phyloP scores from a whole-genome alignment of 352 stramenopile genomes.

The Blastocystis sp. region DNA sequence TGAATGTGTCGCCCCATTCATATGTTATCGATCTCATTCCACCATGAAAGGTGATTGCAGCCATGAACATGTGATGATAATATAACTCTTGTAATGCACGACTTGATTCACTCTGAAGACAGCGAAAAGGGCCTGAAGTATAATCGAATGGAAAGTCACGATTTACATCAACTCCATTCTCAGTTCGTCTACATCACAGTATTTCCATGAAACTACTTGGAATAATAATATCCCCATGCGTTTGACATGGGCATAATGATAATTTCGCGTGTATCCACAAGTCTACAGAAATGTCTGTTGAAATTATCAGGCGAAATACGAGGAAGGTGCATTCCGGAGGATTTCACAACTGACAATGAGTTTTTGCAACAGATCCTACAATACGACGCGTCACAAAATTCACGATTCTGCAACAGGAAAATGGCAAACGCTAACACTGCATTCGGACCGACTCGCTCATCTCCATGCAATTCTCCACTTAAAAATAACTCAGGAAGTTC shows the following conservation, averaged over 20 bases:
- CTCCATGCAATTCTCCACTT: constrained; percentile 59
- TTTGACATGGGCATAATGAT: constrained; percentile 59
- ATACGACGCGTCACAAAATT: constrained; percentile 22
- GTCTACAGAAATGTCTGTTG: neutral
- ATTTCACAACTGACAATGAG: neutral
- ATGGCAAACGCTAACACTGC: constrained; percentile 50
- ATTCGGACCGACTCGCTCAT: constrained; percentile 48
- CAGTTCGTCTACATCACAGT: neutral
- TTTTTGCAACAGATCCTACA: neutral
- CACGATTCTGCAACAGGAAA: constrained; percentile 38
- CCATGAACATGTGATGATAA: constrained; percentile 35
- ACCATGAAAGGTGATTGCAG: constrained; percentile 56
- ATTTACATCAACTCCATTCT: constrained; percentile 49
- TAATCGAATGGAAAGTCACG: constrained; percentile 62
- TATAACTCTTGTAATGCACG: constrained; percentile 18
- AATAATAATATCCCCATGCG: constrained; percentile 39
- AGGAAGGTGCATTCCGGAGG: neutral
- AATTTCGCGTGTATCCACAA: constrained; percentile 56
- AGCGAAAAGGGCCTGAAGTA: neutral
- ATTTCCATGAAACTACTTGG: neutral
- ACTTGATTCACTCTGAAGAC: constrained; percentile 47
- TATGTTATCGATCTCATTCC: constrained; percentile 52
- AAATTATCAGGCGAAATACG: neutral
- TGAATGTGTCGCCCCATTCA: constrained; percentile 52
- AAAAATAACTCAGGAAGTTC: constrained; percentile 52